Percentiles rank a stretch among this genome's conserved stretches.
phyloP scores from a whole-genome alignment of 345 rosid genomes.

The Citrus sinensis region DVS_A1.0 CM039168.1:4886501-4887000 shows the following conservation, averaged over 20 bases:
- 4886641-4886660: conserved; percentile 1
- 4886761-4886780: conserved; percentile 85
- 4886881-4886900: background rate
- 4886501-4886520: background rate
- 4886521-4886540: background rate
- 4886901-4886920: background rate
- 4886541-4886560: background rate
- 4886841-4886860: background rate
- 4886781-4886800: conserved; percentile 87
- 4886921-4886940: background rate
- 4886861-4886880: background rate
- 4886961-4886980: background rate
- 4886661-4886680: conserved; percentile 65
- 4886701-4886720: conserved; percentile 86
- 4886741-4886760: conserved; percentile 69
- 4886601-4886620: background rate
- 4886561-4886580: background rate
- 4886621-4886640: background rate
- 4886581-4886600: background rate
- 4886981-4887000: conserved; percentile 2
- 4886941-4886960: background rate
- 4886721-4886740: conserved; percentile 91
- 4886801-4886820: conserved; percentile 96
- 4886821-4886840: conserved; percentile 19
- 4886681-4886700: conserved; percentile 64